Conservation (phyloP, 2,329 filamentous ascomycete genomes). For the Aureobasidium subglaciale region DNA sequence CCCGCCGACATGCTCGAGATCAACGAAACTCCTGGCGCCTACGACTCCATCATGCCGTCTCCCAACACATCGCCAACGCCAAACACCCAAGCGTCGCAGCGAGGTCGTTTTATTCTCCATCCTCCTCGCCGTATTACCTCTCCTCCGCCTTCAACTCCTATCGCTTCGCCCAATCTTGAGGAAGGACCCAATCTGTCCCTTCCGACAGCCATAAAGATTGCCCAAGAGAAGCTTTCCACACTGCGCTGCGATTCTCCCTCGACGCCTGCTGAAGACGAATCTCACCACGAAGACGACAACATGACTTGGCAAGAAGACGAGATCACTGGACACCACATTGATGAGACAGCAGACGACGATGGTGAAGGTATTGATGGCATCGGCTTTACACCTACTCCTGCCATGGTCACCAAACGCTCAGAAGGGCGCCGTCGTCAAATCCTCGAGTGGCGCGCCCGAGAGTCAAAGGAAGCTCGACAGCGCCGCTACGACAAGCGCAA, state of each 20-base stretch:
- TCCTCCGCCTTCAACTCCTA: constrained; percentile 5
- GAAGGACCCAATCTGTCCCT: not conserved
- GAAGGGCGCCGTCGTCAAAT: constrained; percentile 53
- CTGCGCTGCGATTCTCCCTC: constrained; percentile 4
- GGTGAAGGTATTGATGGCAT: constrained; percentile 58
- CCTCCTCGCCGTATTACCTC: constrained; percentile 9
- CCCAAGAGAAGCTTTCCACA: constrained; percentile 8
- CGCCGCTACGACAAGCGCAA: constrained; percentile 47
- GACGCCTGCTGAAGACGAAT: not conserved
- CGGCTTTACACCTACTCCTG: constrained; percentile 55
- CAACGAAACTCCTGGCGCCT: constrained; percentile 2
- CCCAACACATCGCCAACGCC: not conserved
- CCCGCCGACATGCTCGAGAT: not conserved
- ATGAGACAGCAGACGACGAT: constrained; percentile 48
- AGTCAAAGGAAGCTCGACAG: constrained; percentile 52
- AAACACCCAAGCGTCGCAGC: not conserved
- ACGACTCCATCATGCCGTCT: not conserved
- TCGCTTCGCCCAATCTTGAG: not conserved
- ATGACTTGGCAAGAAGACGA: constrained; percentile 54
- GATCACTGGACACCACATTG: constrained; percentile 52
- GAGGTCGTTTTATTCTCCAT: constrained; percentile 1
- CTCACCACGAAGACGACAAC: constrained; percentile 18
- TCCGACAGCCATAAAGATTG: not conserved
- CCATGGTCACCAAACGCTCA: constrained; percentile 49
- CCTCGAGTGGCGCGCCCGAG: constrained; percentile 51